Evolutionary conservation across 768 basidiomycete genomes (phyloP).

Genomic region (Dendrothele bispora): DNA sequence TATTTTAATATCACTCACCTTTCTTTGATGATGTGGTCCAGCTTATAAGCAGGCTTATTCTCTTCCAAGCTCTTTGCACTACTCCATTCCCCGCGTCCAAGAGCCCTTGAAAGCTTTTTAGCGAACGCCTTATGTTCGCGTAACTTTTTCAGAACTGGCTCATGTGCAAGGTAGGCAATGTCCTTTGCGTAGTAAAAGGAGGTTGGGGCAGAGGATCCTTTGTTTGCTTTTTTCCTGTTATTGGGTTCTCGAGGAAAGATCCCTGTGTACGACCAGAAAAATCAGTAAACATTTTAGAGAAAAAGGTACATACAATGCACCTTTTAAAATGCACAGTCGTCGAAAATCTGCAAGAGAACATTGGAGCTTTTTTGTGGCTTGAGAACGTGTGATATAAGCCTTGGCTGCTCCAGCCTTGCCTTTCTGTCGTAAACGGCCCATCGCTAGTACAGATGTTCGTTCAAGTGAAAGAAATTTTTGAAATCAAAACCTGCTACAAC

Average conservation of each 20-base stretch:
- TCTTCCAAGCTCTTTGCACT: slow-evolving; percentile 93
- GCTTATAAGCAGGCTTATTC: slow-evolving; percentile 83
- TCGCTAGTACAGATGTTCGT: slow-evolving; percentile 26
- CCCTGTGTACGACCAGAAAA: slow-evolving; percentile 54
- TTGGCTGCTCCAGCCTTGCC: slow-evolving; percentile 91
- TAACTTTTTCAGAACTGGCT: slow-evolving; percentile 90
- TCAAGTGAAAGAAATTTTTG: slow-evolving; percentile 4
- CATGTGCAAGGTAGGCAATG: slow-evolving; percentile 95
- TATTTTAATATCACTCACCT: slow-evolving; percentile 51
- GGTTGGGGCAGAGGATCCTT: slow-evolving; percentile 94
- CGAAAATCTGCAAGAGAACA: slow-evolving; percentile 97
- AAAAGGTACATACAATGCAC: slow-evolving; percentile 39
- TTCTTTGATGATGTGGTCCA: slow-evolving; percentile 98
- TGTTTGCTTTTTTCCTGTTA: slow-evolving; percentile 91
- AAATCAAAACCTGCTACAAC: background rate
- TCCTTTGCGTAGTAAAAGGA: slow-evolving; percentile 99
- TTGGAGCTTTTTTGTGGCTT: slow-evolving; percentile 93
- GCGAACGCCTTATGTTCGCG: slow-evolving; percentile 98
- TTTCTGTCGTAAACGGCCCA: slow-evolving; percentile 81
- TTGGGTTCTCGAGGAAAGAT: slow-evolving; percentile 97
- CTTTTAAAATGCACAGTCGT: slow-evolving; percentile 95
- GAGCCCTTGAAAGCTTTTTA: slow-evolving; percentile 90
- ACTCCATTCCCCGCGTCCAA: slow-evolving; percentile 94
- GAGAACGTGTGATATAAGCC: slow-evolving; percentile 87
- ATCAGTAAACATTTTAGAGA: background rate